Evolutionary conservation across 2,329 filamentous ascomycete species (phyloP), one percentile per base, ranked within the genome.

Genomic region (Myriosclerotinia scirpicola): DNA sequence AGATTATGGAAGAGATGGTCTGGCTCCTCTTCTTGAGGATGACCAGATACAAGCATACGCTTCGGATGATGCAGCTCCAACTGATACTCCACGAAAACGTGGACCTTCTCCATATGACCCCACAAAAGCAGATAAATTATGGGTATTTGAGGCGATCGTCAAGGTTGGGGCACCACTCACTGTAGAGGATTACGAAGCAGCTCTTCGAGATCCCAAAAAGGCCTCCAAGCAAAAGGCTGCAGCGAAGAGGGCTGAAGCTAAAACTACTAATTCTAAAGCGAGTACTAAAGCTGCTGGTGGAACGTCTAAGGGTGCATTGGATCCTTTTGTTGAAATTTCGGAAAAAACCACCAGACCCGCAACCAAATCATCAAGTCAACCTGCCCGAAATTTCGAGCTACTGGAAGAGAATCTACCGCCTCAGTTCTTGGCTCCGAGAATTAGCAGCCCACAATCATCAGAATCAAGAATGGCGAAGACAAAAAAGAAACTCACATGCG

Each of bases 91-190:
- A 36, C 67, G 65, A 2, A 78, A 74, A 68, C 68, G 82, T 72
- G 76, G 75, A 54, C 78, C 72, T 61, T 80, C 74, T 61, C 77
- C 75, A 0, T 93, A 90, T 71, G 87, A 93, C 72, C 90, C 92
- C 0, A 83, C 82, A 11, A 82, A 86, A 38, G 80, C 86, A 1
- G 86, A 91, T 52, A 85, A 89, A 69, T 76, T 84, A 12, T 94
- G 91, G 91, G 78, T 93, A 7, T 81, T 90, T 30, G 86, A 89
- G 71, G 82, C 84, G 0, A 81, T 91, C 63, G 84, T 87, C 5
- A 85, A 83, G 66, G 76, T 88, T 3, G 90, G 90, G 0, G 82
- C 88, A 65, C 90, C 90, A 4, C 78, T 87, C 2, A 84, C 84
- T 38, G 84, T 91, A 0, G 81, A 88, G 69, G 84, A 85, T 53